phyloP scores from a whole-genome alignment of 2,329 filamentous ascomycete genomes.

The Venturia nashicola region DNA sequence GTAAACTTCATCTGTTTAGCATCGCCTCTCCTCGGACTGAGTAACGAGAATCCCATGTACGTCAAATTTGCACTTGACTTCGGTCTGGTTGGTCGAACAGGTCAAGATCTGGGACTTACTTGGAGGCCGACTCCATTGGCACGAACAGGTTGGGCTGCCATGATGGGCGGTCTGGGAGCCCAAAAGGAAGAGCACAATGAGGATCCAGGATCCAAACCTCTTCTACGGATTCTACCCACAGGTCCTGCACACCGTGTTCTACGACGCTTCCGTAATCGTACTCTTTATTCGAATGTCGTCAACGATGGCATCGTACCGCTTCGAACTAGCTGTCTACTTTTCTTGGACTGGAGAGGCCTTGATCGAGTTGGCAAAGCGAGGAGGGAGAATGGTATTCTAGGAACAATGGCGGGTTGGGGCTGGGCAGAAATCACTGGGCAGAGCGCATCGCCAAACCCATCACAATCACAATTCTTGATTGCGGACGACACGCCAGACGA shows the following conservation, averaged over 20 bases:
- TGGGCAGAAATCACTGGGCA: conserved; percentile 81
- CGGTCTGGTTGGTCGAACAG: conserved; percentile 88
- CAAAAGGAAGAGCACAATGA: conserved; percentile 39
- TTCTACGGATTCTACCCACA: conserved; percentile 78
- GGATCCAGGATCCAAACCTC: conserved; percentile 76
- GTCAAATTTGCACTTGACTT: conserved; percentile 96
- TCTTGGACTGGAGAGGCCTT: conserved; percentile 90
- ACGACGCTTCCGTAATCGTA: conserved; percentile 79
- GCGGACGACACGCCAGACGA: conserved; percentile 14
- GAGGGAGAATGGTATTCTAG: conserved; percentile 80
- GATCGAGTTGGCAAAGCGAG: conserved; percentile 90
- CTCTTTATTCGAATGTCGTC: conserved; percentile 91
- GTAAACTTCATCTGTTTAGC: conserved; percentile 86
- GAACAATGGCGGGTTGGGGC: conserved; percentile 85
- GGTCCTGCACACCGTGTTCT: conserved; percentile 81
- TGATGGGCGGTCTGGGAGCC: conserved; percentile 65
- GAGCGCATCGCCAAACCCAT: conserved; percentile 48
- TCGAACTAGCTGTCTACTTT: conserved; percentile 88
- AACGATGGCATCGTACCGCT: conserved; percentile 95
- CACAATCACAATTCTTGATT: conserved; percentile 14
- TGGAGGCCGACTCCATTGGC: conserved; percentile 85
- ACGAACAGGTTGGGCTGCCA: conserved; percentile 74
- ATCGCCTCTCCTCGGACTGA: conserved; percentile 78
- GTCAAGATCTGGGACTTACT: conserved; percentile 85
- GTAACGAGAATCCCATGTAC: conserved; percentile 95